Conservation (phyloP, 768 basidiomycete genomes). For the Gymnopilus dilepis region DNA sequence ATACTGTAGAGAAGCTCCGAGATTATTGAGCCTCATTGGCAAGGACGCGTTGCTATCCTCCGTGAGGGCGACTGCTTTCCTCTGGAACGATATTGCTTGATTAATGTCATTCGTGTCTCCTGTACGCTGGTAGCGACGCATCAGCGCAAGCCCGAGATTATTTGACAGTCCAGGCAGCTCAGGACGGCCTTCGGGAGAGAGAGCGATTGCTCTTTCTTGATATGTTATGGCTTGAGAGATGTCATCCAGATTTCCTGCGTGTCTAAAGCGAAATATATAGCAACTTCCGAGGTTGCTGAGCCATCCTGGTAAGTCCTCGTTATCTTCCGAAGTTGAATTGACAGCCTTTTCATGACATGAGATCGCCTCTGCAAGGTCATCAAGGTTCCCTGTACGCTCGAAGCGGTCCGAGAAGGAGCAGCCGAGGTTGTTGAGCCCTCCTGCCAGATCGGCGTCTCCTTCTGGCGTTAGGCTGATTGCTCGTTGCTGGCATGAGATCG, state of each 20-base stretch:
- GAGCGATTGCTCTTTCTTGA: not conserved
- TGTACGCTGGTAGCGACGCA: not conserved
- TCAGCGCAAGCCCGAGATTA: conserved; percentile 11
- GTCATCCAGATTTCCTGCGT: not conserved
- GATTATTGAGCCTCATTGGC: not conserved
- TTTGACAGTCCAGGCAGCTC: conserved; percentile 13
- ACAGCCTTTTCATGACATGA: conserved; percentile 16
- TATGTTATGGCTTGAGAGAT: not conserved
- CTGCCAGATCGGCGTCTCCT: conserved; percentile 1
- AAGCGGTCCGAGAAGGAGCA: conserved; percentile 11
- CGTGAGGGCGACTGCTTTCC: not conserved
- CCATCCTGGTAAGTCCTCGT: not conserved
- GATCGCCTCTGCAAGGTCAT: conserved; percentile 15
- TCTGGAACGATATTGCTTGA: not conserved
- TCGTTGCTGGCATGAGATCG: not conserved
- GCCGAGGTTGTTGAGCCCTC: conserved; percentile 4
- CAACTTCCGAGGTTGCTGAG: conserved; percentile 1
- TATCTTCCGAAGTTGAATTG: not conserved
- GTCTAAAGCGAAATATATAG: not conserved
- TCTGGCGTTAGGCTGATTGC: not conserved
- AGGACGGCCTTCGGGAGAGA: conserved; percentile 15
- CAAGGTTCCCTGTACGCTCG: conserved; percentile 9
- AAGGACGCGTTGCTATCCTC: not conserved
- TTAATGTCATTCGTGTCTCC: not conserved
- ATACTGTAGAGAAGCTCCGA: conserved; percentile 18